Percentiles rank a stretch among this genome's conserved stretches.
Conservation (phyloP, 176 grass and related monocot genomes). For the Carex parvula region DNA sequence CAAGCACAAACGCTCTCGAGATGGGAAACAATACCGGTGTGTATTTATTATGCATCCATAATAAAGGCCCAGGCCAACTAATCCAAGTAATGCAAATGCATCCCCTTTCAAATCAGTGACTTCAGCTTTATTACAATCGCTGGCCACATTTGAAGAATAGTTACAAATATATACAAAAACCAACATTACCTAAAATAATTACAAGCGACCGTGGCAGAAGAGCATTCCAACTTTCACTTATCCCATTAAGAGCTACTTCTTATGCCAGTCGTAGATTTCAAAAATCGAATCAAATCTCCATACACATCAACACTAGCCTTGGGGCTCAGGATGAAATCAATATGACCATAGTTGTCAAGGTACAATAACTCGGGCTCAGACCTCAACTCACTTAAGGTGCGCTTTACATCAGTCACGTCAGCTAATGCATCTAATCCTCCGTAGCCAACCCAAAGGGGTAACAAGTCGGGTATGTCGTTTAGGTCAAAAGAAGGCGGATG, state of each 20-base stretch:
- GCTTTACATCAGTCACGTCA: constrained; percentile 57
- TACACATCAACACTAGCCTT: constrained; percentile 81
- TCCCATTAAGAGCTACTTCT: constrained; percentile 49
- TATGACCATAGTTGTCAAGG: constrained; percentile 65
- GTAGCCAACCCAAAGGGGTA: constrained; percentile 84
- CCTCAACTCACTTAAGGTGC: constrained; percentile 53
- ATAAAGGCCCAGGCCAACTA: background rate
- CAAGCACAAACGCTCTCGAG: background rate
- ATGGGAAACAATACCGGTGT: background rate
- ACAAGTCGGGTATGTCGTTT: constrained; percentile 50
- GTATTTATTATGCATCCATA: background rate
- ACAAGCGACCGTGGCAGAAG: background rate
- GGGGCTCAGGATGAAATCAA: constrained; percentile 57
- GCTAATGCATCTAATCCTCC: constrained; percentile 81
- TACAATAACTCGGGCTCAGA: constrained; percentile 63
- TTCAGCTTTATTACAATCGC: constrained; percentile 2
- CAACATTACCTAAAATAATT: background rate
- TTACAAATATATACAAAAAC: background rate
- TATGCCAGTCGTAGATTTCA: constrained; percentile 35
- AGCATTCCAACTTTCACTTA: background rate
- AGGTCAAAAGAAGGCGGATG: constrained; percentile 55
- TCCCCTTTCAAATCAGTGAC: background rate
- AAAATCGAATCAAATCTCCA: constrained; percentile 57
- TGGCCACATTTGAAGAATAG: background rate
- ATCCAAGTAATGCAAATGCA: background rate